Base-by-base conservation (phyloP, 495 filamentous ascomycete genomes). In the Geopyxis carbonaria region DNA sequence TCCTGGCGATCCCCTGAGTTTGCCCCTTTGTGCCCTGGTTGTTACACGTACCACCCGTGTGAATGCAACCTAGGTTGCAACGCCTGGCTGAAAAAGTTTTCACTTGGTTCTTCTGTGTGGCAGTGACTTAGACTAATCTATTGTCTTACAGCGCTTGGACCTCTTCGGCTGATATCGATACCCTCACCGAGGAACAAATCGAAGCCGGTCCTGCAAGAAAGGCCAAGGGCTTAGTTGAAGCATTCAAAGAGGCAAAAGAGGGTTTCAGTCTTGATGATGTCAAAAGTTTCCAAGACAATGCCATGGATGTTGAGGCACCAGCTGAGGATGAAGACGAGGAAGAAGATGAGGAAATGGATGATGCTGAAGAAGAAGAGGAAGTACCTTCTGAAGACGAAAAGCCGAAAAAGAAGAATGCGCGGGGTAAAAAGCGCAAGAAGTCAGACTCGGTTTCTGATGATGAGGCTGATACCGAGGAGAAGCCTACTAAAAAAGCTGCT, bases 121-220 rank as follows among this genome's bases (percentile, higher is more conserved):
- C n/a, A n/a, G n/a, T n/a, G n/a, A n/a, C n/a, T n/a, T n/a, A n/a
- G n/a, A n/a, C n/a, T n/a, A n/a, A n/a, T n/a, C n/a, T n/a, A n/a
- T n/a, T n/a, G n/a, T n/a, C n/a, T n/a, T n/a, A 22, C 20, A 54
- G 51, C 33, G 48, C 51, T 22, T 54, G 51, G 51, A 53, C 44
- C 28, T 32, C 34, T 10, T 27, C 45, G 29, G 27, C 37, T 16
- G 53, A 49, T 19, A 31, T 54, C n/a, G 49, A 54, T 14, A 45
- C 42, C 14, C 42, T 54, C 9, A 48, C 50, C 13, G n/a, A 43
- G 8, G 51, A 53, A 27, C 42, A 42, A 27, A 29, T 45, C 33
- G 42, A 46, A 22, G 24, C 31, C 16, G 49, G 44, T 8, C 48
- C 49, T 8, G 46, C 45, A 21, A 42, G 41, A 13, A 54, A 54